A percentile compares a stretch with the other conserved stretches of the same genome.
Evolutionary conservation across 164 flowering plant genomes (phyloP).

Genomic region (Kalanchoe fedtschenkoi): DNA sequence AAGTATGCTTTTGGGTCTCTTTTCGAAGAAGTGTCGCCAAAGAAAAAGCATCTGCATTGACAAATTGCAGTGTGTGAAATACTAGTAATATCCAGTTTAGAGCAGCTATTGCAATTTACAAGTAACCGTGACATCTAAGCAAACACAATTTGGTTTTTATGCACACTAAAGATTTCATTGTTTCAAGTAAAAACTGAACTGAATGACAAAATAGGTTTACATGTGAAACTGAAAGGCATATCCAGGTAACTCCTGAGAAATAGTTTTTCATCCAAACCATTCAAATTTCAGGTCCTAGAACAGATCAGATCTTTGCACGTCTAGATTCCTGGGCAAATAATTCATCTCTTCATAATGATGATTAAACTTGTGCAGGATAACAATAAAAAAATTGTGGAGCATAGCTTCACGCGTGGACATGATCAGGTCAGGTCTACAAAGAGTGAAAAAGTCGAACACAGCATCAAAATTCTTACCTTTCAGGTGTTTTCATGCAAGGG

Average conservation of each 20-base stretch:
- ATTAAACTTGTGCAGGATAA: background rate
- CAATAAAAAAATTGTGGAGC: background rate
- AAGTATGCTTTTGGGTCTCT: constrained; percentile 64
- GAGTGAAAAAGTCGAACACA: background rate
- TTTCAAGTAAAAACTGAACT: background rate
- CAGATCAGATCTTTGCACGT: background rate
- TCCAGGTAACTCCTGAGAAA: background rate
- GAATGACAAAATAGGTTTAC: background rate
- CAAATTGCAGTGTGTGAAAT: background rate
- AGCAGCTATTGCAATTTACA: background rate
- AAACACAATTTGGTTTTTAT: no score
- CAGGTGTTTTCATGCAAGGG: constrained; percentile 75
- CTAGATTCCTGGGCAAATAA: background rate
- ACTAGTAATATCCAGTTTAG: no score
- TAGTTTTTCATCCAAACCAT: background rate
- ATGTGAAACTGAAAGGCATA: no score
- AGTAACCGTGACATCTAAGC: no score
- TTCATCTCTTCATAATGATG: background rate
- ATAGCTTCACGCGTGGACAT: background rate
- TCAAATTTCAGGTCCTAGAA: background rate
- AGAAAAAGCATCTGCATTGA: constrained; percentile 59
- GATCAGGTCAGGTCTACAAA: no score
- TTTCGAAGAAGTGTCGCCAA: constrained; percentile 82
- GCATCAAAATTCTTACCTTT: constrained; percentile 37
- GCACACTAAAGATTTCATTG: background rate